Conservation (phyloP, 1,139 yeast species). For the Zygosaccharomyces sapae region DNA sequence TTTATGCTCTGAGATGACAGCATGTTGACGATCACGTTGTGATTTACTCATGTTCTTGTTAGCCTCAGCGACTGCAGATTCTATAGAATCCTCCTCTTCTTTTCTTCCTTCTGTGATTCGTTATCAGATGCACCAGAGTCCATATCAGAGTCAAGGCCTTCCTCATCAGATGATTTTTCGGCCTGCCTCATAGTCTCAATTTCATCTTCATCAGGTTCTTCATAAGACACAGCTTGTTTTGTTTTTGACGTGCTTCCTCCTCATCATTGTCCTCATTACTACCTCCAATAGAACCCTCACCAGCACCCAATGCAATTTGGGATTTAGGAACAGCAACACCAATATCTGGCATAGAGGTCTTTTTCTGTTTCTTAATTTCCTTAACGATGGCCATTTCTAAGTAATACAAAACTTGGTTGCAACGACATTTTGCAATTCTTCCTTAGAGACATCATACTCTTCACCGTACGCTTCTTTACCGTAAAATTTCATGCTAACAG, state of each 20-base stretch:
- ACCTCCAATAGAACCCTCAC: constrained; percentile 36
- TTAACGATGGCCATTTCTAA: constrained; percentile 71
- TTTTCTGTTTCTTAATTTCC: constrained; percentile 78
- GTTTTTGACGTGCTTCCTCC: constrained; percentile 54
- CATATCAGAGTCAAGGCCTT: constrained; percentile 37
- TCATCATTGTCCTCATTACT: constrained; percentile 69
- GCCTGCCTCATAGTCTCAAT: constrained; percentile 81
- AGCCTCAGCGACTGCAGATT: constrained; percentile 32
- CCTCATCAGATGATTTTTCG: constrained; percentile 68
- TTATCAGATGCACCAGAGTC: constrained; percentile 43
- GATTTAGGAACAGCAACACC: constrained; percentile 69
- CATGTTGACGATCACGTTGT: constrained; percentile 82
- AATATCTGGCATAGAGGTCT: constrained; percentile 54
- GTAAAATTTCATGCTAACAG: constrained; percentile 70
- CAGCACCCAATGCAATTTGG: constrained; percentile 45
- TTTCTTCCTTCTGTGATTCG: constrained; percentile 27
- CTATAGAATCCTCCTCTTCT: constrained; percentile 37
- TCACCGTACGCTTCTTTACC: constrained; percentile 70
- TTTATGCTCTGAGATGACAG: constrained; percentile 67
- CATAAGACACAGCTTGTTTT: constrained; percentile 88
- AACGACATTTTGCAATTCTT: constrained; percentile 69
- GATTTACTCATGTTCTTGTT: constrained; percentile 45
- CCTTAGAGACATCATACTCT: constrained; percentile 84
- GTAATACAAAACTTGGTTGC: constrained; percentile 58
- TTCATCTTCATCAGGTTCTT: constrained; percentile 92